Percentiles rank a stretch among this genome's conserved stretches.
These are phyloP conservation scores for Leishmania lainsoni DNA, from an alignment of 208 protist species.

Conservation along the genomic window DNA sequence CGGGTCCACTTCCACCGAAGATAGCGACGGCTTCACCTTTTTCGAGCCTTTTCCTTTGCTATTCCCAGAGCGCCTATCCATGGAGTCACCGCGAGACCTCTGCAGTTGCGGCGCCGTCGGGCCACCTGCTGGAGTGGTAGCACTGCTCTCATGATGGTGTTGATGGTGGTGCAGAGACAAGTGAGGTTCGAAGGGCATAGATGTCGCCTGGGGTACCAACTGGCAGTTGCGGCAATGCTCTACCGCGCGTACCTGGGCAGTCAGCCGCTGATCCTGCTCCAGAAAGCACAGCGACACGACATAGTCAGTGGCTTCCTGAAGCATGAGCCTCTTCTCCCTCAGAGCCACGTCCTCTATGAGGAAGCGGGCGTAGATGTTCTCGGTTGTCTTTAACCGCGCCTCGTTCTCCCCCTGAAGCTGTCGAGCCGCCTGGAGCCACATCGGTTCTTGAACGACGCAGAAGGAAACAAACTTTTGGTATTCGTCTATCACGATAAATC, in stretches of 20 bases:
- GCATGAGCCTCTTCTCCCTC: constrained; percentile 36
- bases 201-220: constrained; percentile 8
- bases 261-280: constrained; percentile 45
- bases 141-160: too few species aligned
- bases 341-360: constrained; percentile 34
- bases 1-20: constrained; percentile 1
- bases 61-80: background rate
- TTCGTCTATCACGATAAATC: constrained; percentile 23
- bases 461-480: constrained; percentile 54
- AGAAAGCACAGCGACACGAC: constrained; percentile 44
- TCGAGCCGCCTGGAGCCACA: constrained; percentile 46
- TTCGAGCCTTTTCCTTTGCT: background rate
- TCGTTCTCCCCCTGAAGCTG: constrained; percentile 34
- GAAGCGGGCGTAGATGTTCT: constrained; percentile 55
- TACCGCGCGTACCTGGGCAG: constrained; percentile 11
- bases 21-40: constrained; percentile 1
- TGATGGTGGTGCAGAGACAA: background rate
- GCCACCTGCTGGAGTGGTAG: background rate
- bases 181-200: background rate
- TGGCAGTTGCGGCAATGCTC: constrained; percentile 12
- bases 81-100: background rate
- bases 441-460: constrained; percentile 40
- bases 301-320: constrained; percentile 49
- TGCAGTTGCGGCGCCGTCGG: background rate
- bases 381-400: constrained; percentile 49